phyloP scores from a whole-genome alignment of 257 asterid genomes.

The Datura wrightii region DNA sequence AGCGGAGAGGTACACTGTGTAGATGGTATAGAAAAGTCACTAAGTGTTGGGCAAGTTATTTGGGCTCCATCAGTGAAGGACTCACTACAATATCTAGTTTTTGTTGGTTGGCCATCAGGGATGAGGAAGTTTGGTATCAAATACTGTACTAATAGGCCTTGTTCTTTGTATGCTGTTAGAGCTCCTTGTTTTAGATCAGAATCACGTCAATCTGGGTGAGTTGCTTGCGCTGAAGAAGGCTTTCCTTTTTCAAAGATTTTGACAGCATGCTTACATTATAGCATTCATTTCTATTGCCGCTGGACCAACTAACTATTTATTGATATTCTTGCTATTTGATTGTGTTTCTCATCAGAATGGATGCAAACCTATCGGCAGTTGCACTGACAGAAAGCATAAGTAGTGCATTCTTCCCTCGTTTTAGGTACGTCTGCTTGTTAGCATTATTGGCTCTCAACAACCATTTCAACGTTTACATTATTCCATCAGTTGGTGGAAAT shows the following conservation, averaged over 20 bases:
- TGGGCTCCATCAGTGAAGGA: constrained; percentile 76
- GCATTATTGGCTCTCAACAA: not conserved
- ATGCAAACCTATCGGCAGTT: constrained; percentile 40
- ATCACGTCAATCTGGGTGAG: constrained; percentile 47
- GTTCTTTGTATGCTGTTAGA: constrained; percentile 79
- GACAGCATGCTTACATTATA: not conserved
- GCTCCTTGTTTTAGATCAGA: constrained; percentile 60
- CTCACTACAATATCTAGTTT: constrained; percentile 61
- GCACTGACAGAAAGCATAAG: constrained; percentile 65
- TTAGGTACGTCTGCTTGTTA: constrained; percentile 59
- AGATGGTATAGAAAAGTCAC: constrained; percentile 59
- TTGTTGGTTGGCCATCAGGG: constrained; percentile 91
- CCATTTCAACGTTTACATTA: not conserved
- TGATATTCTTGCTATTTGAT: constrained; percentile 25
- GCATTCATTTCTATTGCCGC: not conserved
- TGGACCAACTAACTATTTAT: not conserved
- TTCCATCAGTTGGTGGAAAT: not conserved
- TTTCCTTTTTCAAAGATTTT: not conserved
- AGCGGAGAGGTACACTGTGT: constrained; percentile 77
- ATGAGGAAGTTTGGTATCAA: constrained; percentile 80
- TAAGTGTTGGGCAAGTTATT: constrained; percentile 87
- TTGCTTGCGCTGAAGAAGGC: not conserved
- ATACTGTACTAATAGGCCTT: constrained; percentile 83
- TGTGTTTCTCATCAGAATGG: constrained; percentile 45
- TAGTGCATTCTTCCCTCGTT: constrained; percentile 79